phyloP scores from a whole-genome alignment of 768 basidiomycete genomes.

The Mycena albidolilacea region DNA sequence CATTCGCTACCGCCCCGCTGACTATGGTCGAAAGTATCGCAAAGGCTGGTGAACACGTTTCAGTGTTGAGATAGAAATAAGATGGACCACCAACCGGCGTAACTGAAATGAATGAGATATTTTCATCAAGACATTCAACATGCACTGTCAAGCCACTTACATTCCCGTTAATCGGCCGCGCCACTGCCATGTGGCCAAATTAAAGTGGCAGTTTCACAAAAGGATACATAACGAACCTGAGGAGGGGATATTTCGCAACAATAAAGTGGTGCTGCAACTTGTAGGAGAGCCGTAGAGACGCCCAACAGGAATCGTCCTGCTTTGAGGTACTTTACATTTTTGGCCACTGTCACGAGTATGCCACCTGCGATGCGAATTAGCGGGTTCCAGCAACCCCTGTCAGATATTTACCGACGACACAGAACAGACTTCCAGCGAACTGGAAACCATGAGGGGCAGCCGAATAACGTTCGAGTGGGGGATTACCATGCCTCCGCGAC shows the following conservation, averaged over 20 bases:
- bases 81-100: slow-evolving; percentile 49
- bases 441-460: slow-evolving; percentile 34
- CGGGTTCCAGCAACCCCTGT: too few species aligned
- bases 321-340: slow-evolving; percentile 61
- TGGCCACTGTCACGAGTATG: slow-evolving; percentile 61
- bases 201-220: neutral
- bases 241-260: slow-evolving; percentile 73
- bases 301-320: slow-evolving; percentile 69
- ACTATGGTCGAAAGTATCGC: slow-evolving; percentile 22
- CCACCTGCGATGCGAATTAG: slow-evolving; percentile 51
- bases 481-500: slow-evolving; percentile 61
- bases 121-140: neutral
- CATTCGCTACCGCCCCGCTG: slow-evolving; percentile 28
- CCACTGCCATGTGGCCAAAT: slow-evolving; percentile 50
- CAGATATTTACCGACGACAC: slow-evolving; percentile 50
- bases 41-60: slow-evolving; percentile 16
- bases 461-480: neutral
- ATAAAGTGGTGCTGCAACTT: slow-evolving; percentile 63
- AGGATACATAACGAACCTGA: slow-evolving; percentile 48
- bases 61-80: slow-evolving; percentile 38
- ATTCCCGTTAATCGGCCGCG: slow-evolving; percentile 65
- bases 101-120: slow-evolving; percentile 41
- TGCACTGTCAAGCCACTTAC: slow-evolving; percentile 50
- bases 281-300: slow-evolving; percentile 65
- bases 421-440: slow-evolving; percentile 58